These are phyloP conservation scores for Dactylellina haptotyla DNA, from an alignment of 2,329 filamentous ascomycete species.

Conservation along the genomic window DNA sequence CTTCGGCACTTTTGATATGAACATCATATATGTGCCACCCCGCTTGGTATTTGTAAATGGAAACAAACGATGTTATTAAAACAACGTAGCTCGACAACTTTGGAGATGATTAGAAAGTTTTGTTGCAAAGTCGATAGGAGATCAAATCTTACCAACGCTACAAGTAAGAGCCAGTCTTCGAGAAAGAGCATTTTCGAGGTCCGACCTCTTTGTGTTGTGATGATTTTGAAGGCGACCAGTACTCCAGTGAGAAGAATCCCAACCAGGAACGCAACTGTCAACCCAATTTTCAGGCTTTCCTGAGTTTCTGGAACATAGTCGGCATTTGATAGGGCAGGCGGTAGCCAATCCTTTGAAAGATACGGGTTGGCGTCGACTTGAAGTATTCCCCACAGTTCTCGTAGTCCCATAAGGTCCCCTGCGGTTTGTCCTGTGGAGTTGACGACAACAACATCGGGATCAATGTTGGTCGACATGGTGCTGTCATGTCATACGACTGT, in stretches of 20 bases:
- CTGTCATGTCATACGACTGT: background rate
- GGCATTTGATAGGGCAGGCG: conserved; percentile 24
- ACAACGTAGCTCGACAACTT: conserved; percentile 40
- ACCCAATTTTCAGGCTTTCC: conserved; percentile 35
- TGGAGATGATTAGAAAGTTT: background rate
- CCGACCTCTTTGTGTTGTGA: conserved; percentile 48
- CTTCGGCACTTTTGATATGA: conserved; percentile 41
- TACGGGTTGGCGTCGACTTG: conserved; percentile 45
- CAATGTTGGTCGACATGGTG: conserved; percentile 37
- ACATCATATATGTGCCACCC: conserved; percentile 53
- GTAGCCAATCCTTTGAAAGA: conserved; percentile 35
- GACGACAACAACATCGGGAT: conserved; percentile 19
- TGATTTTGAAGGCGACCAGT: conserved; percentile 35
- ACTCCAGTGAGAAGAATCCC: conserved; percentile 32
- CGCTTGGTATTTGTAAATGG: conserved; percentile 38
- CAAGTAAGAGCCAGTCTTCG: conserved; percentile 46
- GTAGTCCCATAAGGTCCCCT: conserved; percentile 29
- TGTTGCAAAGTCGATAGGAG: no score
- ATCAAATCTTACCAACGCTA: conserved; percentile 23
- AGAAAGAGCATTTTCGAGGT: conserved; percentile 24
- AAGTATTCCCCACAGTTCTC: conserved; percentile 38
- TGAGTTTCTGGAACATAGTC: conserved; percentile 33
- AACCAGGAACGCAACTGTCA: conserved; percentile 39
- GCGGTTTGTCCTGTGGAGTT: conserved; percentile 49
- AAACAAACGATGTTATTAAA: conserved; percentile 34